Conservation (phyloP, 163 green algal genomes). For the Chlorella variabilis region DNA sequence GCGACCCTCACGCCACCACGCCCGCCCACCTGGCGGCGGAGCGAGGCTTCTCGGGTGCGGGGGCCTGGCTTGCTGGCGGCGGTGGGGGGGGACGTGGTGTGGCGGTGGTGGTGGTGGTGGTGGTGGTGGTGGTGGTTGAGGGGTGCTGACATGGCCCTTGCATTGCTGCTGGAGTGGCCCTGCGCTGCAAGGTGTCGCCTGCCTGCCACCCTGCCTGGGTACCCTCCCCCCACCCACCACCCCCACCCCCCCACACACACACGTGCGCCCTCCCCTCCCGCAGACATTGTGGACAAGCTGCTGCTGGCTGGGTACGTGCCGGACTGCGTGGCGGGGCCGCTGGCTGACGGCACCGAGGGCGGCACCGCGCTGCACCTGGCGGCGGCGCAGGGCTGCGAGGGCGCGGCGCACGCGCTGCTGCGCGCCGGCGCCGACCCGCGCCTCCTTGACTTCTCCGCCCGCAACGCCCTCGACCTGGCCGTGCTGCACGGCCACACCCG, state of each 20-base stretch:
- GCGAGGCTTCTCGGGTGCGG: conserved; percentile 36
- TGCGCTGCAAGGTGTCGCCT: too few relatives aligned
- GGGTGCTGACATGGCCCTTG: too few relatives aligned
- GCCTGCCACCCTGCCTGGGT: too few relatives aligned
- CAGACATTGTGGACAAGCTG: conserved; percentile 67
- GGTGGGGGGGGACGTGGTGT: neutral
- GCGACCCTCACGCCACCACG: conserved; percentile 40
- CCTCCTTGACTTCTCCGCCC: conserved; percentile 35
- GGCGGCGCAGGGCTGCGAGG: conserved; percentile 61
- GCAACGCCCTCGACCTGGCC: conserved; percentile 45
- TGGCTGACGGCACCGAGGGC: conserved; percentile 25
- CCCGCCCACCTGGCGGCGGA: conserved; percentile 59
- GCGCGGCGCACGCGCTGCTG: conserved; percentile 47
- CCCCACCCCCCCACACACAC: too few relatives aligned
- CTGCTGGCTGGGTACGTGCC: conserved; percentile 63
- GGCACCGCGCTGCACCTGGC: conserved; percentile 71
- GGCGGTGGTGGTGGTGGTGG: neutral
- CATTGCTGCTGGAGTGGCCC: too few relatives aligned
- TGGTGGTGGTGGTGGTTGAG: too few relatives aligned
- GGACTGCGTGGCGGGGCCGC: conserved; percentile 28
- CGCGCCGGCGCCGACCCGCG: conserved; percentile 10
- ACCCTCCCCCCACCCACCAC: too few relatives aligned
- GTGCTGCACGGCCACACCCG: conserved; percentile 45
- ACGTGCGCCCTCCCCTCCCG: neutral
- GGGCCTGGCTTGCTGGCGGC: neutral